Evolutionary conservation across 805 yeast genomes (phyloP), one percentile per base, ranked within the genome.

Genomic region (Metahyphopichia silvanorum): DNA sequence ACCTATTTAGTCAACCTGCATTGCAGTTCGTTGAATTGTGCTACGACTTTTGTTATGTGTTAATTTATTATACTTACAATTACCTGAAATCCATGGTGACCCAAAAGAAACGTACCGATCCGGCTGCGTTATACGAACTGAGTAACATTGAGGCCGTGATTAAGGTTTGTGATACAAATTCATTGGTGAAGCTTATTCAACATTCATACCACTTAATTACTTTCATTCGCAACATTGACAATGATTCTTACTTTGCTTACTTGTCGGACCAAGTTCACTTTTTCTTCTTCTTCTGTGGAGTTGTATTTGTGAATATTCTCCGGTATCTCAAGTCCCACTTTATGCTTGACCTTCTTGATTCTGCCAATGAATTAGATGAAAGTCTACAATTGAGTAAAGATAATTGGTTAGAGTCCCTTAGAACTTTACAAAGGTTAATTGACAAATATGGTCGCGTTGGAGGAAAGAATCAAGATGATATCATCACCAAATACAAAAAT

Each of bases 11-110:
- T 31, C 88, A 82, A 52, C 83, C 87, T 1, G 76, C 81, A 2
- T 66, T 79, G 31, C 89, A 85, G 48, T 84, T 83, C 55, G 82
- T 82, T 3, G 88, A 80, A 47, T 71, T 82, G 37, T 79, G 81
- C 29, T 81, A 78, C 51, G 77, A 82, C 50, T 80, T 79, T 42
- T 74, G 79, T 31, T 66, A 71, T 35, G 60, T 80, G 28, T 57
- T 77, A 37, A 69, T 82, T 3, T 50, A 65, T 23, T 70, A 69
- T 42, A 64, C 66, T 34, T 70, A 53, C 37, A 50, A 44, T 29
- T 60, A 46, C 32, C 52, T 50, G 29, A 51, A 41, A 37, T 28
- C 33, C 22, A 21, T 25, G 9, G 13, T 17, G 12, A 29, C 14
- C 8, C 21, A 22, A 15, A 10, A 22, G 8, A 20, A 31, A 9